Conservation (phyloP, 805 yeast species). For the Phaffomyces antillensis region DNA sequence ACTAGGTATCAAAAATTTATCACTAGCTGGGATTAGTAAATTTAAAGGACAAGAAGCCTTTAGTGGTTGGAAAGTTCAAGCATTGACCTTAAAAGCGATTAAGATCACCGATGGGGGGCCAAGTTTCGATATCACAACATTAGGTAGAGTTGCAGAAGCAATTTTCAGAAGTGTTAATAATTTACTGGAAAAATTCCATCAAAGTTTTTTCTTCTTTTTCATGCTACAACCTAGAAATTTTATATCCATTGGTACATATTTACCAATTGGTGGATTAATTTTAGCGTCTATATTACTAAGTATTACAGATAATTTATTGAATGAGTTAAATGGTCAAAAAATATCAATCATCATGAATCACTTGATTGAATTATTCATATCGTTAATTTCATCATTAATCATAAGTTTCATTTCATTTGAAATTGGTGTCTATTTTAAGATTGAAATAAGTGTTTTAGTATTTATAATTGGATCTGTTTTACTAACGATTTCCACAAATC, state of each 20-base stretch:
- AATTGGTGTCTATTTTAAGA: slow-evolving; percentile 12
- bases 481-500: slow-evolving; percentile 16
- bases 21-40: slow-evolving; percentile 59
- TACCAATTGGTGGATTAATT: slow-evolving; percentile 75
- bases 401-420: slow-evolving; percentile 24
- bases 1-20: slow-evolving; percentile 60
- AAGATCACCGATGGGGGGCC: slow-evolving; percentile 29
- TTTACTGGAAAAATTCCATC: slow-evolving; percentile 91
- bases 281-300: slow-evolving; percentile 65
- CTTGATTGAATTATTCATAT: slow-evolving; percentile 23
- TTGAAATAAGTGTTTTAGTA: slow-evolving; percentile 6
- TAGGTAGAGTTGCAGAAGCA: slow-evolving; percentile 87
- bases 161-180: slow-evolving; percentile 85
- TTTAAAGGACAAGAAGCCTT: slow-evolving; percentile 82
- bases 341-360: slow-evolving; percentile 6
- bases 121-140: slow-evolving; percentile 74
- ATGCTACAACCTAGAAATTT: slow-evolving; percentile 70
- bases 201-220: slow-evolving; percentile 89
- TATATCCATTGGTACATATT: slow-evolving; percentile 89
- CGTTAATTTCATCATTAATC: slow-evolving; percentile 25
- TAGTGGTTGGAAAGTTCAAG: slow-evolving; percentile 94
- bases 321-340: slow-evolving; percentile 17
- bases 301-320: slow-evolving; percentile 50
- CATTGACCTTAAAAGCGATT: slow-evolving; percentile 68
- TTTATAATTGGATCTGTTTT: slow-evolving; percentile 15